Evolutionary conservation across 2,329 filamentous ascomycete genomes (phyloP).

Genomic region (Pseudocercospora fuligena): DNA sequence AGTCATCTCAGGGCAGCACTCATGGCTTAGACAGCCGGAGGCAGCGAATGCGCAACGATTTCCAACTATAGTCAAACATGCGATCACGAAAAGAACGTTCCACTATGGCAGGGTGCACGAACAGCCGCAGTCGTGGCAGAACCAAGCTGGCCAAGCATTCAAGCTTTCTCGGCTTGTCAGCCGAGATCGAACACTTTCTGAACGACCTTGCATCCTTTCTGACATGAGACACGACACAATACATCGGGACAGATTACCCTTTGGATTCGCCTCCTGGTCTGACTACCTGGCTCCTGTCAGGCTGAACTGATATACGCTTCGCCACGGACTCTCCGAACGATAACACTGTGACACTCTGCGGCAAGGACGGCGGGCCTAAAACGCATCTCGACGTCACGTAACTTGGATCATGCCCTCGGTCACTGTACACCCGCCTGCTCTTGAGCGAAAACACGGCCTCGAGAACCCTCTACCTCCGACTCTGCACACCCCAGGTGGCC

Average conservation of each 20-base stretch:
- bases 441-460: background rate
- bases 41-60: background rate
- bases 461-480: conserved; percentile 74
- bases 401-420: conserved; percentile 8
- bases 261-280: background rate
- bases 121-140: background rate
- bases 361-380: background rate
- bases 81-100: background rate
- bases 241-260: background rate
- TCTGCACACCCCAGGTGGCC: conserved; percentile 84
- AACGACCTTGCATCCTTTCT: no score
- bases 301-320: background rate
- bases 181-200: no score
- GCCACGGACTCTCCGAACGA: background rate
- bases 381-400: conserved; percentile 6
- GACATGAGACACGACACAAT: no score
- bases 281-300: background rate
- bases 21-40: background rate
- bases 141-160: background rate
- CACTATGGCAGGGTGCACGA: background rate
- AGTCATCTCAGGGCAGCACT: background rate
- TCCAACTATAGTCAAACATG: background rate
- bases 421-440: background rate
- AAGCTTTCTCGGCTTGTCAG: background rate
- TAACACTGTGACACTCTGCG: background rate